phyloP scores from a whole-genome alignment of 306 rosid species.

The Casuarina equisetifolia region DNA sequence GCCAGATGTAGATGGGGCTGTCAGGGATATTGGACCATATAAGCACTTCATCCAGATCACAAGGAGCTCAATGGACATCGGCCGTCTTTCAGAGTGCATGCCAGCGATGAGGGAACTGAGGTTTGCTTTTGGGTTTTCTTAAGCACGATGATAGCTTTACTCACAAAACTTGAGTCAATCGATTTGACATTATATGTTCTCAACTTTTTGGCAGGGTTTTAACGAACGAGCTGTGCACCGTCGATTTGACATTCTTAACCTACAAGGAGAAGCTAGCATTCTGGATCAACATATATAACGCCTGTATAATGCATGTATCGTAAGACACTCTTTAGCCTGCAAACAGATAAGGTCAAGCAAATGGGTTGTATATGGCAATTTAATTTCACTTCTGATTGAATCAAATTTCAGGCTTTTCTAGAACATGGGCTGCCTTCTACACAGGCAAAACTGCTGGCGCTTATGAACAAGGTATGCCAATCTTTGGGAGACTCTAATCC shows the following conservation, averaged over 20 bases:
- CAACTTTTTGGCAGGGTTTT: slow-evolving; percentile 44
- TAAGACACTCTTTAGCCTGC: slow-evolving; percentile 54
- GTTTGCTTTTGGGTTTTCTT: slow-evolving; percentile 30
- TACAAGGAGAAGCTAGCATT: slow-evolving; percentile 92
- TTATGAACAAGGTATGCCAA: slow-evolving; percentile 75
- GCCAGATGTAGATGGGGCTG: slow-evolving; percentile 56
- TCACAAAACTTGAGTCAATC: neutral
- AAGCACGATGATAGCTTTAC: neutral
- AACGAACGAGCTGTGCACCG: slow-evolving; percentile 59
- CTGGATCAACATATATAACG: slow-evolving; percentile 95
- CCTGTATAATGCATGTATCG: slow-evolving; percentile 98
- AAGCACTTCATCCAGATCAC: slow-evolving; percentile 78
- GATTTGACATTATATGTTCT: neutral
- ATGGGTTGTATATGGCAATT: neutral
- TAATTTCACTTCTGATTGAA: neutral
- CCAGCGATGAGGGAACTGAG: slow-evolving; percentile 58
- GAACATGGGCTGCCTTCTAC: slow-evolving; percentile 82
- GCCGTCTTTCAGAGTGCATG: slow-evolving; percentile 44
- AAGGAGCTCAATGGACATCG: slow-evolving; percentile 47
- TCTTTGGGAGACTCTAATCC: neutral
- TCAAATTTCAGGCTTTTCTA: slow-evolving; percentile 70
- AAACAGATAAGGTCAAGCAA: slow-evolving; percentile 4
- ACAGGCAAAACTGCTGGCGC: slow-evolving; percentile 60
- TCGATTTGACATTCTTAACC: slow-evolving; percentile 68
- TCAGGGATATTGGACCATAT: slow-evolving; percentile 72